Evolutionary conservation across 257 asterid genomes (phyloP), one percentile per base, ranked within the genome.

Genomic region (Solanum bulbocastanum): DNA sequence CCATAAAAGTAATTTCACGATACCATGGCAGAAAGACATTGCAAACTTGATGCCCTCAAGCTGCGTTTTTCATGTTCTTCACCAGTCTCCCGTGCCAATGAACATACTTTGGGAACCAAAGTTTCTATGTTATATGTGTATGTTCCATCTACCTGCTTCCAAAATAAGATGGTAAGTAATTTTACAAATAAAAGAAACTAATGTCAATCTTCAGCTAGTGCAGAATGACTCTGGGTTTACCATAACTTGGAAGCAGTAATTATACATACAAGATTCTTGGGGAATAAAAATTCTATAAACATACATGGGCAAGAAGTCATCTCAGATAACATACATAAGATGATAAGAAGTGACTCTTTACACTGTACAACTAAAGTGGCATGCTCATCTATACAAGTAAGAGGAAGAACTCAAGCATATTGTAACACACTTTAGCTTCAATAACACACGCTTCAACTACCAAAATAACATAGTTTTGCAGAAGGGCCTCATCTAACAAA

Each of bases 1-100:
- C 27, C 42, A 30, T 46, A 16, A 10, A 86, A 73, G 84, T 86
- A 71, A 49, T 33, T 66, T 65, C 36, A 73, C 39, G 73, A 11
- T 82, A 97, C 99, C 98, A 97, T 97, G 87, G 99, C 96, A 46
- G 99, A 93, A 81, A 96, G 95, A 91, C 99, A 95, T 83, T 94
- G 95, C 95, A 97, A 92, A 92, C 99, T 94, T 42, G 99, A 94
- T 88, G 98, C 98, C 91, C 94, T 96, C 90, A 97, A 90, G 90
- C 89, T 86, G 87, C 86, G 78, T 86, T 91, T 94, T 88, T 93
- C 92, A 86, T 86, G 88, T 88, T 92, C 98, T 89, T 92, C 96
- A 83, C 91, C 98, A 81, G 91, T 88, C 87, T 87, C 94, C 52
- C 88, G 90, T 89, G 99, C 94, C 88, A 93, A 86, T 89, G 87